Percentiles rank a stretch among this genome's conserved stretches.
Evolutionary conservation across 2,329 filamentous ascomycete species (phyloP).

Genomic region (Xylariales sp.): DNA sequence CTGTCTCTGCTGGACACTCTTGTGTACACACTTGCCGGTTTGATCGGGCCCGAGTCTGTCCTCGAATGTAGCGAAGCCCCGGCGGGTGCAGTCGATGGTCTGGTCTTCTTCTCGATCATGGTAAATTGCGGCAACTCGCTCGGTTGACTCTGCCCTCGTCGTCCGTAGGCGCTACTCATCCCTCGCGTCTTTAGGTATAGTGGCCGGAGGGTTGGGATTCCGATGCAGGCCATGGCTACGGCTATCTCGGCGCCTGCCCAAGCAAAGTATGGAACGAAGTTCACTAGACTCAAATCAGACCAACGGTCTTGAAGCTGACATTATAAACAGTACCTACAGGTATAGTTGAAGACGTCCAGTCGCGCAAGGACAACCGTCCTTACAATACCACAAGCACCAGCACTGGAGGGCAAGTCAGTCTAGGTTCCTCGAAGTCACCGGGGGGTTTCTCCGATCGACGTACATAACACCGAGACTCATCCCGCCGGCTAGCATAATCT

Average conservation of each 20-base stretch:
- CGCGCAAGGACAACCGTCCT: conserved; percentile 21
- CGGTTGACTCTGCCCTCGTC: conserved; percentile 10
- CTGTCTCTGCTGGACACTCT: conserved; percentile 21
- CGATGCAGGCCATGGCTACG: conserved; percentile 23
- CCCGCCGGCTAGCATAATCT: conserved; percentile 21
- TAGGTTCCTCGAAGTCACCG: background rate
- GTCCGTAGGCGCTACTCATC: conserved; percentile 14
- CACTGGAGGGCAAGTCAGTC: conserved; percentile 18
- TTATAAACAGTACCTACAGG: conserved; percentile 14
- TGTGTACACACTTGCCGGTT: conserved; percentile 18
- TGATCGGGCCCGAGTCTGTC: conserved; percentile 12
- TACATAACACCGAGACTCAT: conserved; percentile 26
- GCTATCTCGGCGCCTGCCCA: conserved; percentile 26
- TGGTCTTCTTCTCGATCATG: conserved; percentile 14
- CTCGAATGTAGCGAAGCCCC: conserved; percentile 17
- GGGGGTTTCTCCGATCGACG: conserved; percentile 5
- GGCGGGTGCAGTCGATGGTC: conserved; percentile 13
- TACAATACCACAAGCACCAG: conserved; percentile 30
- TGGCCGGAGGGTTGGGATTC: conserved; percentile 21
- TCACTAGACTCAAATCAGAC: conserved; percentile 10
- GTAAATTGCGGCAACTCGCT: conserved; percentile 25
- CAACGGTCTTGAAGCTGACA: background rate
- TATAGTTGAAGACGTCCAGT: conserved; percentile 23
- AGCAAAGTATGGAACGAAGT: conserved; percentile 25
- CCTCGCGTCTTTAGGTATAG: conserved; percentile 22